Percentiles rank a stretch among this genome's conserved stretches.
phyloP scores from a whole-genome alignment of 495 filamentous ascomycete species.

The Recurvomyces mirabilis region DNA sequence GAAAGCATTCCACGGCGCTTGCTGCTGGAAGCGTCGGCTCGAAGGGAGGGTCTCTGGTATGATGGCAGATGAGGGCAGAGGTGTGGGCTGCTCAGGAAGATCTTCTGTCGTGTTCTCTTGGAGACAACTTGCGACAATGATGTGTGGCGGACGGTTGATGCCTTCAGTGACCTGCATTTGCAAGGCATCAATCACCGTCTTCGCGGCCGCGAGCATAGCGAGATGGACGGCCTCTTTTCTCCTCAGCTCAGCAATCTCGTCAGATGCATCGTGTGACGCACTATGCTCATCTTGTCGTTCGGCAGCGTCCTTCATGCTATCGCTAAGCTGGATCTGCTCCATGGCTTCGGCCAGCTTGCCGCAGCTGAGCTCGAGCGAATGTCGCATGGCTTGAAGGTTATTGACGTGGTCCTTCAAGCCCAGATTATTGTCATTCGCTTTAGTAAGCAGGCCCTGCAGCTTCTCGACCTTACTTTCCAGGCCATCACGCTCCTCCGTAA shows the following conservation, averaged over 20 bases:
- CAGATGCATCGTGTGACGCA: no score
- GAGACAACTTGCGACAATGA: background rate
- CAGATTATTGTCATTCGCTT: background rate
- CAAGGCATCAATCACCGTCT: no score
- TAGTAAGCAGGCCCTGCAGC: background rate
- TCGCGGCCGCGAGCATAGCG: background rate
- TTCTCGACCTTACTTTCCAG: background rate
- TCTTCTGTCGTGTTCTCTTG: background rate
- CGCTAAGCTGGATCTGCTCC: background rate
- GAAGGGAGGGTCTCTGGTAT: background rate
- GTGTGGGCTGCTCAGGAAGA: background rate
- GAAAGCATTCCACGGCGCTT: no score
- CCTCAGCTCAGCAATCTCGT: background rate
- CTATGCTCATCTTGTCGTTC: background rate
- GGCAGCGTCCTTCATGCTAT: background rate
- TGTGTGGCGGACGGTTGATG: no score
- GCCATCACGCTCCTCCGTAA: background rate
- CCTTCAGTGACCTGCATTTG: no score
- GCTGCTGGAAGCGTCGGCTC: background rate
- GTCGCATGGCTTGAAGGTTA: background rate
- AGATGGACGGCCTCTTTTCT: background rate
- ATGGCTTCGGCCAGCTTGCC: no score
- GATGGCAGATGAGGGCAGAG: background rate
- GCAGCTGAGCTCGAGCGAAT: no score
- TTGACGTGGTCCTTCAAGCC: background rate